Percentiles rank a stretch among this genome's conserved stretches.
Evolutionary conservation across 2,329 filamentous ascomycete genomes (phyloP).

Genomic region (Microdochium nivale): DNA sequence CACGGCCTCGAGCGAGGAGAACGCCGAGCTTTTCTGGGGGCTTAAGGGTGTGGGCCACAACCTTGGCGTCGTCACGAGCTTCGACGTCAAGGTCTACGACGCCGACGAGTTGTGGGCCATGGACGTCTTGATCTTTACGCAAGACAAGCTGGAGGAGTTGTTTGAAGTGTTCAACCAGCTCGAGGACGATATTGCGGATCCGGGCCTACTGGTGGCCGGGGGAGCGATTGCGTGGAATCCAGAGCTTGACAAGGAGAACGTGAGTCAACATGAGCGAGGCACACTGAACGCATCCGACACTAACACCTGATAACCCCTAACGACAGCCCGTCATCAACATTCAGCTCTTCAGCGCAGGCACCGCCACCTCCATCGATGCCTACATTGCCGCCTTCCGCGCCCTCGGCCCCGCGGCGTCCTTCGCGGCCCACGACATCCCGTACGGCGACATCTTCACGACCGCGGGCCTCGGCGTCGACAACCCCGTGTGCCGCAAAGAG

Average conservation of each 20-base stretch:
- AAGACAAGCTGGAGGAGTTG: conserved; percentile 34
- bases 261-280: background rate
- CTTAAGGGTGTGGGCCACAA: conserved; percentile 50
- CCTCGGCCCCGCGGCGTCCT: background rate
- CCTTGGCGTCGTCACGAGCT: conserved; percentile 47
- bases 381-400: background rate
- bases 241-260: background rate
- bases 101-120: conserved; percentile 29
- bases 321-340: background rate
- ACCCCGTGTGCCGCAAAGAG: background rate
- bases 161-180: background rate
- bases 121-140: conserved; percentile 34
- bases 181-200: background rate
- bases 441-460: background rate
- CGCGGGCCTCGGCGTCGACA: background rate
- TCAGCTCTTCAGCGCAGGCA: background rate
- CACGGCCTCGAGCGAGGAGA: conserved; percentile 24
- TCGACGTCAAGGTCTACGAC: conserved; percentile 39
- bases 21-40: conserved; percentile 48
- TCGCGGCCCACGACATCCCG: background rate
- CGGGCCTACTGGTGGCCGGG: background rate
- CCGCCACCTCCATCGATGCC: background rate
- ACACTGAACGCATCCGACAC: too few species aligned
- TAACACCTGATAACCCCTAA: background rate
- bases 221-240: background rate